Evolutionary conservation across 2,329 filamentous ascomycete species (phyloP).

Genomic region (Pyricularia pennisetigena): DNA sequence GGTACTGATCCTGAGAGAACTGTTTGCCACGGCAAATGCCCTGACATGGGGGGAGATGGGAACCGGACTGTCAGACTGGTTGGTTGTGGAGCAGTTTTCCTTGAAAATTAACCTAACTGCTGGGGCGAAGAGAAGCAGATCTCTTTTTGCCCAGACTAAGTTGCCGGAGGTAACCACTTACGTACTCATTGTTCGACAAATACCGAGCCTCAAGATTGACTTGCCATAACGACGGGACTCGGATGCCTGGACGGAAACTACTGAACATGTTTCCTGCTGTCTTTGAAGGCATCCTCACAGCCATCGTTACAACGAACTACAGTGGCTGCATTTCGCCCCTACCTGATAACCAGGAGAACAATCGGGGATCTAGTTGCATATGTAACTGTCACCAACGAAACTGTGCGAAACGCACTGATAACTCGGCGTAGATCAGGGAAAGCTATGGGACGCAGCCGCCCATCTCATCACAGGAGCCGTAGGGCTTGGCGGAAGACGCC

Average conservation of each 20-base stretch:
- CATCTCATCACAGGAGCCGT: not conserved
- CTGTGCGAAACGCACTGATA: conserved; percentile 16
- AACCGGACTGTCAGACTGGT: not conserved
- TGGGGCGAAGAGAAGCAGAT: not conserved
- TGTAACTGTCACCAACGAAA: conserved; percentile 11
- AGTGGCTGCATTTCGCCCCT: not conserved
- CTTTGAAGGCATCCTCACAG: not conserved
- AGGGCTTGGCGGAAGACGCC: not conserved
- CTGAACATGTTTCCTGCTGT: not conserved
- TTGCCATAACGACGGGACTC: not conserved
- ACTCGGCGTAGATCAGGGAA: conserved; percentile 19
- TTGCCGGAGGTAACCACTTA: not conserved
- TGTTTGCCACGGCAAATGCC: not conserved
- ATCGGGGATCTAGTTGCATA: not conserved
- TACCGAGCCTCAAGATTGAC: not conserved
- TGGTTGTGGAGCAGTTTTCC: not conserved
- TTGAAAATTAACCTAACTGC: not conserved
- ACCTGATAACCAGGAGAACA: not conserved
- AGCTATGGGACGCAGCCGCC: not conserved
- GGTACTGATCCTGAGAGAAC: not conserved
- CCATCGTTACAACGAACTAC: not conserved
- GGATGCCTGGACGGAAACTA: not conserved
- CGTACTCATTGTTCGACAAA: not conserved
- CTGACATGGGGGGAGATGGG: not conserved
- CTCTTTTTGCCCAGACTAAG: not conserved